Percentiles rank a stretch among this genome's conserved stretches.
Conservation (phyloP, 306 rosid species). For the Heteromeles arbutifolia region DNA sequence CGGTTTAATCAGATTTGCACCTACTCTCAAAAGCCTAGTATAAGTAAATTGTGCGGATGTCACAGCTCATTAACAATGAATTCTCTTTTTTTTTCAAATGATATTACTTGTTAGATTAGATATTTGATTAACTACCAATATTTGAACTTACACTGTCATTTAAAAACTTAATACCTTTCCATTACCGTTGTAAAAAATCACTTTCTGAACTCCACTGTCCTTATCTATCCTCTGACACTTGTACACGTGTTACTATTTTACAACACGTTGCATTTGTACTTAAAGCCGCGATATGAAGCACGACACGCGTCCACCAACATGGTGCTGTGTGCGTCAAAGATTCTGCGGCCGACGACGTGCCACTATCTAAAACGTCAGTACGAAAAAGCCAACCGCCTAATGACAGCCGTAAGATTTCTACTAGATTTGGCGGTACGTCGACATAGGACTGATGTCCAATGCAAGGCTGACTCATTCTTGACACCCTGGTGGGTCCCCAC, state of each 20-base stretch:
- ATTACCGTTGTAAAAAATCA: rapidly evolving
- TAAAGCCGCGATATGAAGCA: neutral
- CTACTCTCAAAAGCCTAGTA: too few species aligned
- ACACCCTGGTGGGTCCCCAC: neutral
- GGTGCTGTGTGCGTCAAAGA: neutral
- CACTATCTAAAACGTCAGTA: neutral
- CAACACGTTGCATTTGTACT: too few species aligned
- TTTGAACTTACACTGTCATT: too few species aligned
- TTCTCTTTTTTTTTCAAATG: too few species aligned
- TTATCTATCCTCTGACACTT: too few species aligned
- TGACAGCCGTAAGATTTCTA: neutral
- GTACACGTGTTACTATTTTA: neutral
- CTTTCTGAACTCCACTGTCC: too few species aligned
- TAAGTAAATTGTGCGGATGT: too few species aligned
- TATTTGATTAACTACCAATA: rapidly evolving
- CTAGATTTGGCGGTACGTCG: neutral
- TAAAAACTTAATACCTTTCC: rapidly evolving
- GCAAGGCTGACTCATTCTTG: slow-evolving; percentile 41
- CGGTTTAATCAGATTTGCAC: too few species aligned
- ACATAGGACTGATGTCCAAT: slow-evolving; percentile 24
- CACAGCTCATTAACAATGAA: too few species aligned
- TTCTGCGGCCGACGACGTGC: neutral
- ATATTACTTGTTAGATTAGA: too few species aligned
- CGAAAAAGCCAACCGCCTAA: neutral
- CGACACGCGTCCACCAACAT: neutral